phyloP scores from a whole-genome alignment of 164 flowering plant genomes.

The grape (Vitis vinifera) region ASM3070453v1 NC_081807.1:7838501-7839000 shows the following conservation, averaged over 20 bases:
- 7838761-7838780: conserved; percentile 27
- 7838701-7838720: conserved; percentile 84
- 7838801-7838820: too few relatives aligned
- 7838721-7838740: conserved; percentile 54
- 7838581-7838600: background rate
- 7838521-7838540: background rate
- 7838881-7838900: too few relatives aligned
- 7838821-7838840: too few relatives aligned
- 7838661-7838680: conserved; percentile 60
- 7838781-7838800: background rate
- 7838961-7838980: too few relatives aligned
- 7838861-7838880: too few relatives aligned
- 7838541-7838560: background rate
- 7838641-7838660: conserved; percentile 47
- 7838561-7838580: background rate
- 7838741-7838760: conserved; percentile 44
- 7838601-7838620: conserved; percentile 59
- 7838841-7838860: too few relatives aligned
- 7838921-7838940: too few relatives aligned
- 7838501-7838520: conserved; percentile 33
- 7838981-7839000: too few relatives aligned
- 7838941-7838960: too few relatives aligned
- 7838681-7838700: conserved; percentile 56
- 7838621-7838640: conserved; percentile 44
- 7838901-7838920: too few relatives aligned